Percentiles rank a stretch among this genome's conserved stretches.
Conservation (phyloP, 2,329 filamentous ascomycete species). For the Cordyceps cateniannulata region DNA sequence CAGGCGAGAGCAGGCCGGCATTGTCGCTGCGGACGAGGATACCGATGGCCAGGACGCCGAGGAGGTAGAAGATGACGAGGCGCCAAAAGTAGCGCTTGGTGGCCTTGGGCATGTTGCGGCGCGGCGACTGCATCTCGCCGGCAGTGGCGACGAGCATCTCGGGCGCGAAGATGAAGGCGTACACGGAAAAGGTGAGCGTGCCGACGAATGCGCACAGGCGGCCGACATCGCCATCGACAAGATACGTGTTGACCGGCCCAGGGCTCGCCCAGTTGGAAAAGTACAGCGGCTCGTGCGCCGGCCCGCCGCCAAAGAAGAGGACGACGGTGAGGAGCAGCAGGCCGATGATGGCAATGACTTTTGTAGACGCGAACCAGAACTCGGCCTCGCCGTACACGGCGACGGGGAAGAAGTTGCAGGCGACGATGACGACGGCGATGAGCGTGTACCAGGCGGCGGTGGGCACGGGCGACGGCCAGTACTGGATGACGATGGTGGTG, state of each 20-base stretch:
- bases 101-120: slow-evolving; percentile 25
- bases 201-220: slow-evolving; percentile 49
- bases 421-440: slow-evolving; percentile 16
- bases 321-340: slow-evolving; percentile 40
- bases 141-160: slow-evolving; percentile 24
- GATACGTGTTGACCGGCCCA: slow-evolving; percentile 22
- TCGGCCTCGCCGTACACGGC: slow-evolving; percentile 43
- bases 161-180: slow-evolving; percentile 21
- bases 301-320: slow-evolving; percentile 41
- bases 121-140: slow-evolving; percentile 27
- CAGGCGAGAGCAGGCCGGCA: slow-evolving; percentile 27
- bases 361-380: slow-evolving; percentile 41
- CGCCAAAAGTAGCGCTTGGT: slow-evolving; percentile 24
- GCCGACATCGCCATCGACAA: slow-evolving; percentile 37
- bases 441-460: slow-evolving; percentile 17
- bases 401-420: slow-evolving; percentile 25
- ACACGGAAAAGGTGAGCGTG: slow-evolving; percentile 11
- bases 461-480: slow-evolving; percentile 16
- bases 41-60: slow-evolving; percentile 24
- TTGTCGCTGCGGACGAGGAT: slow-evolving; percentile 25
- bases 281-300: slow-evolving; percentile 35
- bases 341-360: slow-evolving; percentile 42
- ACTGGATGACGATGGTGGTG: slow-evolving; percentile 17
- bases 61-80: slow-evolving; percentile 22
- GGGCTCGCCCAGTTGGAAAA: slow-evolving; percentile 35